Evolutionary conservation across 257 asterid species (phyloP), one percentile per base, ranked within the genome.

Genomic region (Nicotiana otophora): DNA sequence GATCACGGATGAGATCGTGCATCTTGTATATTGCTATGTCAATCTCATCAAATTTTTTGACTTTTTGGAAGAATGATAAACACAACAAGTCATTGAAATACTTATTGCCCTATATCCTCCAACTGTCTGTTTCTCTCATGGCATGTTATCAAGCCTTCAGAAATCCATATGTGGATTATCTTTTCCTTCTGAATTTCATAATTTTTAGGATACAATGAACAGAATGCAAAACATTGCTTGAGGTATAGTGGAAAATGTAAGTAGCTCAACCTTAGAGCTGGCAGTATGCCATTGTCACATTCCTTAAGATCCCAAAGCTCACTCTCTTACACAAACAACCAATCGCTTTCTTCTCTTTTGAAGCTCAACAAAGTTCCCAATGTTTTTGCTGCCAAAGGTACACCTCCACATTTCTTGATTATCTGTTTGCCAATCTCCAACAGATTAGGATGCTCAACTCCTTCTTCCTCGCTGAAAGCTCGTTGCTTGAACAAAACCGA

Each of bases 361-460:
- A 72, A 86, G 58, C 84, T 69, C 82, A 84, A 39, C 34, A 83
- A 31, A 72, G 77, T 74, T 26, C 81, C 88, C 54, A 74, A 67
- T 19, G 88, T 74, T 66, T 79, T 80, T 64, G 83, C 82, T 53
- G 84, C 86, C 61, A 84, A 53, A 4, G 87, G 89, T 53, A 82
- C 77, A 33, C 89, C 89, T 10, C 83, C 83, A 65, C 86, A 86
- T 76, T 84, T 86, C 75, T 79, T 82, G 57, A 79, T 51, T 66
- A 86, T 82, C 57, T 64, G 60, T 81, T 75, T 84, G 2, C 87
- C 84, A 51, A 86, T 86, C 5, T 48, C 61, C 79, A 61, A 15
- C 36, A 86, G 48, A 68, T 62, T 69, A 39, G 78, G 83, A 78
- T 19, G 26, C 48, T 80, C 75, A 66, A 28, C 83, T 34, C 66